These are phyloP conservation scores for Podospora anserina DNA, from an alignment of 495 filamentous ascomycete species.

Conservation along the genomic window DNA sequence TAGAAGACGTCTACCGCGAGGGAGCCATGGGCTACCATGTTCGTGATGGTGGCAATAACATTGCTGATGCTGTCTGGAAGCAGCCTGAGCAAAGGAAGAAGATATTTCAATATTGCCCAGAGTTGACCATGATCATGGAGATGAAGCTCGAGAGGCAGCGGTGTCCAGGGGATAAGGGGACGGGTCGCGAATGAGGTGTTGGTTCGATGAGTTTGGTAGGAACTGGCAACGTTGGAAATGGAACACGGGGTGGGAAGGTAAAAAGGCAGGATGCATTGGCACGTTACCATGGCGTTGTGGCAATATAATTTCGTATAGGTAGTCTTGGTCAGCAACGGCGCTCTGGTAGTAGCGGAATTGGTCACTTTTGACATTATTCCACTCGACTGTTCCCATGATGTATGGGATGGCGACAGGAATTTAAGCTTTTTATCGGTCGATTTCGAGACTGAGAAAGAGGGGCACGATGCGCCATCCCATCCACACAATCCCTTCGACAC, in stretches of 20 bases:
- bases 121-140: conserved; percentile 48
- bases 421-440: neutral
- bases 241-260: neutral
- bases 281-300: conserved; percentile 22
- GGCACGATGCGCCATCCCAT: neutral
- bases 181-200: neutral
- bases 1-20: conserved; percentile 45
- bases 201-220: neutral
- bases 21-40: conserved; percentile 51
- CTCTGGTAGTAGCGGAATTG: neutral
- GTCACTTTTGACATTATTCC: neutral
- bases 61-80: conserved; percentile 43
- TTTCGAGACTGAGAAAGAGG: neutral
- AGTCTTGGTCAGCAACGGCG: neutral
- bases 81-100: conserved; percentile 34
- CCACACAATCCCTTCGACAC: neutral
- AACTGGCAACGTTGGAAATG: neutral
- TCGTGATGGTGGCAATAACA: conserved; percentile 34
- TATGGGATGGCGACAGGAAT: neutral
- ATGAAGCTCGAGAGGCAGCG: conserved; percentile 50
- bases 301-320: neutral
- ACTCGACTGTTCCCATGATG: neutral
- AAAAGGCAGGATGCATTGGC: neutral
- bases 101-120: conserved; percentile 50
- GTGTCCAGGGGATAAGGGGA: conserved; percentile 32